These are phyloP conservation scores for Magnaporthiopsis poae DNA, from an alignment of 2,329 filamentous ascomycete species.

Conservation along the genomic window DNA sequence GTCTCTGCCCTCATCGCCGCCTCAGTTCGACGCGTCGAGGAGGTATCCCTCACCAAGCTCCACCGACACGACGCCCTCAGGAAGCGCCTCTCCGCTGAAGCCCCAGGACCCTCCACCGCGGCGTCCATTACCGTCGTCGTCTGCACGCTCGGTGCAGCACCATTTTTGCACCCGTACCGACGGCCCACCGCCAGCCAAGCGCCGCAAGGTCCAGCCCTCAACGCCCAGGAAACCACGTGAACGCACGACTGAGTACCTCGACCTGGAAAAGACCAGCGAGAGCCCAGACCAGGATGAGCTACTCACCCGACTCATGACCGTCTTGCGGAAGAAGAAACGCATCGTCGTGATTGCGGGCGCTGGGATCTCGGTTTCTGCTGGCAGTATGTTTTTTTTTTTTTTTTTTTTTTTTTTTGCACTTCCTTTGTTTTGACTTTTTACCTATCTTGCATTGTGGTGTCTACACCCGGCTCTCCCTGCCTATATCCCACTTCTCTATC, in stretches of 20 bases:
- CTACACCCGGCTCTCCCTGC: conserved; percentile 8
- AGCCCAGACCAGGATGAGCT: conserved; percentile 47
- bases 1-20: conserved; percentile 36
- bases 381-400: conserved; percentile 49
- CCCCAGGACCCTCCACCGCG: conserved; percentile 26
- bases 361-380: conserved; percentile 91
- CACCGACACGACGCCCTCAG: conserved; percentile 30
- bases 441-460: conserved; percentile 2
- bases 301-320: conserved; percentile 61
- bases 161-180: conserved; percentile 38
- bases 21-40: conserved; percentile 27
- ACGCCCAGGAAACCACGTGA: conserved; percentile 36
- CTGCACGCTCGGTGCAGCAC: conserved; percentile 12
- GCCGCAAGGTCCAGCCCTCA: conserved; percentile 52
- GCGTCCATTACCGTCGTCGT: conserved; percentile 6
- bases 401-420: not conserved
- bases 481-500: conserved; percentile 13
- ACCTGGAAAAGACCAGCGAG: conserved; percentile 48
- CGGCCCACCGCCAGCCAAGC: conserved; percentile 63
- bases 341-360: conserved; percentile 94
- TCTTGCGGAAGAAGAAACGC: conserved; percentile 80
- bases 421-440: conserved; percentile 10
- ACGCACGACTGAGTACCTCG: conserved; percentile 69
- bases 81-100: conserved; percentile 42
- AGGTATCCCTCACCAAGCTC: conserved; percentile 46